A percentile compares a stretch with the other conserved stretches of the same genome.
These are phyloP conservation scores for Halteria grandinella DNA, from an alignment of 73 alveolate genomes.

Conservation along the genomic window DNA sequence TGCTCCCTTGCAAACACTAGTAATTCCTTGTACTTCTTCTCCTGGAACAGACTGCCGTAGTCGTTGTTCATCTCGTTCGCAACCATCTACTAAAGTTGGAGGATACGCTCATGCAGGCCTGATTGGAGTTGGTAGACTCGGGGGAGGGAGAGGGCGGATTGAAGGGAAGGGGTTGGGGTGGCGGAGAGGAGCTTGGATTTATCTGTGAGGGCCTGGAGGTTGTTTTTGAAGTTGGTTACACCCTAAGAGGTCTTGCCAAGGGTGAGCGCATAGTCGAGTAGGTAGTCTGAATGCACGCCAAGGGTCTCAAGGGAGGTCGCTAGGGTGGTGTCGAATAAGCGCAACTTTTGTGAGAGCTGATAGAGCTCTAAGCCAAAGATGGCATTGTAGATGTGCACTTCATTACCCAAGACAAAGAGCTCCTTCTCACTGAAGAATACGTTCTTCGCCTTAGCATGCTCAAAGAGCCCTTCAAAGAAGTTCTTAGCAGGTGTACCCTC, in stretches of 20 bases:
- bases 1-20: constrained; percentile 21
- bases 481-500: no score
- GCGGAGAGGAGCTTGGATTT: constrained; percentile 48
- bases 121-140: constrained; percentile 31
- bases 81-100: not conserved
- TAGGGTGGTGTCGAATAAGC: constrained; percentile 17
- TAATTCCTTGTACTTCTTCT: constrained; percentile 57
- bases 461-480: constrained; percentile 2
- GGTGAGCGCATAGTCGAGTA: constrained; percentile 37
- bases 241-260: constrained; percentile 34
- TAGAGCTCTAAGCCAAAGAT: constrained; percentile 28
- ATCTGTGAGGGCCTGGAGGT: constrained; percentile 39
- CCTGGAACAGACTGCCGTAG: constrained; percentile 34
- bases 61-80: constrained; percentile 41
- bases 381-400: constrained; percentile 30
- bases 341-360: not conserved
- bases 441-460: constrained; percentile 25
- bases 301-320: constrained; percentile 41
- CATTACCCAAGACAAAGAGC: constrained; percentile 3
- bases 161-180: not conserved
- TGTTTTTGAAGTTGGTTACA: constrained; percentile 29
- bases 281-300: constrained; percentile 22
- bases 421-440: constrained; percentile 53
- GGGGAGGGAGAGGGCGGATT: constrained; percentile 13
- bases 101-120: constrained; percentile 17